Evolutionary conservation across 148 eudicot species (phyloP).

Genomic region (Nepenthes mirabilis): DNA sequence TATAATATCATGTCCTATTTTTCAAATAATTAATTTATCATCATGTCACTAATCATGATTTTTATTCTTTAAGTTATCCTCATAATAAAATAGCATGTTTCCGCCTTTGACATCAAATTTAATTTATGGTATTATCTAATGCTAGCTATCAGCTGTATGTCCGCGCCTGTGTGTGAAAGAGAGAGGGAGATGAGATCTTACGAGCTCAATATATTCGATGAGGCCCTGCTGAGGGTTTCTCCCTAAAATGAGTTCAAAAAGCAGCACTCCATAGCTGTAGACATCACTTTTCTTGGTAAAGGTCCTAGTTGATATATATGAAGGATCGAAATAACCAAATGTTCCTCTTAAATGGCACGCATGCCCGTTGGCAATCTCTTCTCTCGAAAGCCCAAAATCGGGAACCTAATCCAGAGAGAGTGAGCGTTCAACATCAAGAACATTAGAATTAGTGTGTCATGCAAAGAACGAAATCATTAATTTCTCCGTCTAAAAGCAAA

Average conservation of each 20-base stretch:
- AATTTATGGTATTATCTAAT: too few species aligned
- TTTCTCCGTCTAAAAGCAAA: neutral
- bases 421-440: neutral
- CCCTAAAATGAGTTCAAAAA: conserved; percentile 82
- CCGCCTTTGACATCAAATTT: too few species aligned
- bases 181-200: conserved; percentile 13
- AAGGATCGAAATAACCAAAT: conserved; percentile 94
- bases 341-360: conserved; percentile 69
- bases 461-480: too few species aligned
- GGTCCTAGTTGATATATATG: conserved; percentile 72
- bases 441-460: neutral
- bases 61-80: too few species aligned
- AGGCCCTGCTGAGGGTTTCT: conserved; percentile 87
- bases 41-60: too few species aligned
- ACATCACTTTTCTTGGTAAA: conserved; percentile 94
- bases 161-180: too few species aligned
- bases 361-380: conserved; percentile 57
- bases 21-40: too few species aligned
- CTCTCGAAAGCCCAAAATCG: conserved; percentile 95
- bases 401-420: conserved; percentile 38
- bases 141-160: too few species aligned
- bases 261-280: conserved; percentile 84
- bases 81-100: too few species aligned
- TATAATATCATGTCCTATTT: too few species aligned
- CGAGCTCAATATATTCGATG: conserved; percentile 85